Percentiles rank a stretch among this genome's conserved stretches.
These are phyloP conservation scores for Lathyrus sativus DNA, from an alignment of 306 rosid species.

Conservation along the genomic window DNA sequence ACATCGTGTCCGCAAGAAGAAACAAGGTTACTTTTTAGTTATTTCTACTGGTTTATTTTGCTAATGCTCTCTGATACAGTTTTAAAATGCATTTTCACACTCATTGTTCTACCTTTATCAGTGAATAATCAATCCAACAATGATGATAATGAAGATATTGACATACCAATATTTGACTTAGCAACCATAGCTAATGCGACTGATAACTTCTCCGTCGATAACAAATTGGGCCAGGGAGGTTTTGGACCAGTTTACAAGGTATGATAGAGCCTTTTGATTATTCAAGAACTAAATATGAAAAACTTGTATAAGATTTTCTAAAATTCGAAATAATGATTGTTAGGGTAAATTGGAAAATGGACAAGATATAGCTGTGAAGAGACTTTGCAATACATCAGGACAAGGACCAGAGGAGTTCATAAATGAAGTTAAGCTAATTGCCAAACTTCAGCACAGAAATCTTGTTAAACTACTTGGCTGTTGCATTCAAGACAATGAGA, in stretches of 20 bases:
- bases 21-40: conserved; percentile 25
- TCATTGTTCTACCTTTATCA: conserved; percentile 21
- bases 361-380: conserved; percentile 64
- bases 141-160: conserved; percentile 38
- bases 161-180: conserved; percentile 53
- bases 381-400: conserved; percentile 53
- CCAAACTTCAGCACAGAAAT: conserved; percentile 73
- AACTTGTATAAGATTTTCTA: background rate
- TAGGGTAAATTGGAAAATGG: conserved; percentile 60
- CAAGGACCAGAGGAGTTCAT: conserved; percentile 66
- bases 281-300: background rate
- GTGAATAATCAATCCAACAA: background rate
- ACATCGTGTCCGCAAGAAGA: conserved; percentile 20
- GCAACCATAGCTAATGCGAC: conserved; percentile 50
- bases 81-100: background rate
- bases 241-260: conserved; percentile 67
- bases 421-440: conserved; percentile 60
- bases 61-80: background rate
- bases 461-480: conserved; percentile 68
- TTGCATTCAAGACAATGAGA: conserved; percentile 57
- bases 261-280: background rate
- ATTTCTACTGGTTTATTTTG: background rate
- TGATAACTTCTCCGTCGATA: conserved; percentile 39
- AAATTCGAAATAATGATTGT: conserved; percentile 18
- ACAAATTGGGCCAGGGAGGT: conserved; percentile 60